Base-by-base conservation (phyloP, 2,329 filamentous ascomycete species). In the Penicillium sp. region DNA sequence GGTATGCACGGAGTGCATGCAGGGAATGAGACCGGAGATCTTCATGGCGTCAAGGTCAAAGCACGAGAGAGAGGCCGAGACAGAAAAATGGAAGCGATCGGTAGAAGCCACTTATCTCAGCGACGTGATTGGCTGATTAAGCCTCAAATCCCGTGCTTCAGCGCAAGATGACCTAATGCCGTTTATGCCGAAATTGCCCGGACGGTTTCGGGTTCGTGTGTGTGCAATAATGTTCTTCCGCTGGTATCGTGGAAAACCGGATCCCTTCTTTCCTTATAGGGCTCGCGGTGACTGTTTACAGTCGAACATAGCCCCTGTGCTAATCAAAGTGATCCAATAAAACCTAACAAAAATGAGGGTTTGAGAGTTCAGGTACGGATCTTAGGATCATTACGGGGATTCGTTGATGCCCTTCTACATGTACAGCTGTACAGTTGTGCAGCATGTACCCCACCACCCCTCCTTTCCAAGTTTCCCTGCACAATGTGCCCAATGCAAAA, bases 151-250 rank as follows among this genome's bases (percentile, higher is more conserved):
- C 46, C 46, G 14, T 22, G 25, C 46, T 49, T 15, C 25, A 48
- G 12, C 29, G 31, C 46, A 49, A n/a, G 46, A 49, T 49, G 46
- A 49, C 46, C 18, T 49, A 49, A 49, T 49, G 46, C 46, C 46
- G 46, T 40, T 26, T 22, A 49, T 49, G 46, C 46, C 25, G 44
- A 46, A 46, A 6, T 8, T 9, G 35, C n/a, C 26, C 43, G 43
- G 43, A 45, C 25, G 43, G 29, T 45, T 45, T 27, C 43, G 43
- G 43, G 43, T 31, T 40, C 4, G 6, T 0, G 2, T 22, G 9
- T 14, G 2, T 7, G 33, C 18, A 40, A 29, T 29, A 45, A 27
- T 26, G 15, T 45, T 45, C 26, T 45, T 27, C 43, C 43, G 43
- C 14, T 12, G 26, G 12, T 18, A 11, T 44, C 41, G 25, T 27